These are phyloP conservation scores for Podospora comata DNA, from an alignment of 495 filamentous ascomycete genomes.

Conservation along the genomic window DNA sequence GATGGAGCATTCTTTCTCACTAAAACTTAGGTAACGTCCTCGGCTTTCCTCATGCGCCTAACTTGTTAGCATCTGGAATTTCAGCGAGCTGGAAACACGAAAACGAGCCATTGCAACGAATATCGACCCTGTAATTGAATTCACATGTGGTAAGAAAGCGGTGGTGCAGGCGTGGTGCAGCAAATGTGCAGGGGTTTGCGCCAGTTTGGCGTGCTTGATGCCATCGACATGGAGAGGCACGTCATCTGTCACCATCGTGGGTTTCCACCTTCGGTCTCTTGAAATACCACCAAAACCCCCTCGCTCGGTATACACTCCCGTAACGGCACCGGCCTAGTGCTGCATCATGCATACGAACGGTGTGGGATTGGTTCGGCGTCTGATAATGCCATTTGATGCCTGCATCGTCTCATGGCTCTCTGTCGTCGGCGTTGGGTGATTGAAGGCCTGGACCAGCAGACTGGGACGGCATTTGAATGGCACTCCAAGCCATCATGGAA, in stretches of 20 bases:
- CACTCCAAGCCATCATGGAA: background rate
- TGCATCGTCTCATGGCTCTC: conserved; percentile 13
- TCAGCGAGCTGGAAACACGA: background rate
- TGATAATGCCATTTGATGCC: conserved; percentile 14
- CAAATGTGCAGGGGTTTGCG: background rate
- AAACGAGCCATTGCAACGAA: background rate
- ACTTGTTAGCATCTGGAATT: background rate
- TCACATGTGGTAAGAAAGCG: background rate
- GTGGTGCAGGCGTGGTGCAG: background rate
- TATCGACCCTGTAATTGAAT: background rate
- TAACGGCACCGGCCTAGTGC: conserved; percentile 3
- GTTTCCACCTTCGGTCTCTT: background rate
- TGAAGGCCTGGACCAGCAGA: background rate
- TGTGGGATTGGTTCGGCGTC: background rate
- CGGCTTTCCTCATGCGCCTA: background rate
- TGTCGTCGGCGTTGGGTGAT: background rate
- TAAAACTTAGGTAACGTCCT: background rate
- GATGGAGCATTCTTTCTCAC: background rate
- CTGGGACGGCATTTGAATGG: background rate
- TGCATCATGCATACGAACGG: background rate
- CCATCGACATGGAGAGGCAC: conserved; percentile 21
- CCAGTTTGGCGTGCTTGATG: conserved; percentile 21
- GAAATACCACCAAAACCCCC: background rate
- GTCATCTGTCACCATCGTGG: conserved; percentile 14
- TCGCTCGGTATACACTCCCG: background rate